These are phyloP conservation scores for Aureobasidium leucospermi DNA, from an alignment of 2,329 filamentous ascomycete genomes.

Conservation along the genomic window DNA sequence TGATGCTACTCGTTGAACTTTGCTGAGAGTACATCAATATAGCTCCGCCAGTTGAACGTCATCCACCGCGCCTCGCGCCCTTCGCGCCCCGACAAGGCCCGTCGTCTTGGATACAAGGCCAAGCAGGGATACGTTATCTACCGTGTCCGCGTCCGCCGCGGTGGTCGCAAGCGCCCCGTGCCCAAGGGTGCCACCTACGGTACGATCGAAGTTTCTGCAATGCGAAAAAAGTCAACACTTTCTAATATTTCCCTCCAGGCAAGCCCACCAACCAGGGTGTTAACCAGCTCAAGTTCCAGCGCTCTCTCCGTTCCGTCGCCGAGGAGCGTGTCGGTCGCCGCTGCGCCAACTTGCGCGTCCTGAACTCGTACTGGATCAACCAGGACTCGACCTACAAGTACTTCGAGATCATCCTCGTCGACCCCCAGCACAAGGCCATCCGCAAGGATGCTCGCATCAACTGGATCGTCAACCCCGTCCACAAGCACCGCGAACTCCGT, in stretches of 20 bases:
- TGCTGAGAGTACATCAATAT: constrained; percentile 99
- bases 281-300: constrained; percentile 99
- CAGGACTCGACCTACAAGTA: constrained; percentile 99
- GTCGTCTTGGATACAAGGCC: constrained; percentile 99
- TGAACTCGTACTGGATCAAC: constrained; percentile 99
- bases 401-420: constrained; percentile 99
- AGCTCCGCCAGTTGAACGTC: constrained; percentile 99
- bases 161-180: constrained; percentile 95
- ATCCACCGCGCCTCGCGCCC: constrained; percentile 98
- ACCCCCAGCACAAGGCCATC: constrained; percentile 99
- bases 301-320: constrained; percentile 92
- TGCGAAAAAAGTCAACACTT: not conserved
- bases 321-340: constrained; percentile 99
- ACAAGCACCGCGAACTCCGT: constrained; percentile 99
- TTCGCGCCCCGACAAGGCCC: constrained; percentile 98
- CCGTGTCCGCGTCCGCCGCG: constrained; percentile 95
- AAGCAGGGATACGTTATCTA: constrained; percentile 99
- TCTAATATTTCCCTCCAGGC: constrained; percentile 50
- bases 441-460: constrained; percentile 98
- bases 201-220: constrained; percentile 42
- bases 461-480: constrained; percentile 99
- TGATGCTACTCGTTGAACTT: constrained; percentile 96
- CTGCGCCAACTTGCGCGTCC: constrained; percentile 97
- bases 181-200: constrained; percentile 98
- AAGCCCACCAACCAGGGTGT: constrained; percentile 99